phyloP scores from a whole-genome alignment of 768 basidiomycete species.

The Rhizopogon sp. region DNA sequence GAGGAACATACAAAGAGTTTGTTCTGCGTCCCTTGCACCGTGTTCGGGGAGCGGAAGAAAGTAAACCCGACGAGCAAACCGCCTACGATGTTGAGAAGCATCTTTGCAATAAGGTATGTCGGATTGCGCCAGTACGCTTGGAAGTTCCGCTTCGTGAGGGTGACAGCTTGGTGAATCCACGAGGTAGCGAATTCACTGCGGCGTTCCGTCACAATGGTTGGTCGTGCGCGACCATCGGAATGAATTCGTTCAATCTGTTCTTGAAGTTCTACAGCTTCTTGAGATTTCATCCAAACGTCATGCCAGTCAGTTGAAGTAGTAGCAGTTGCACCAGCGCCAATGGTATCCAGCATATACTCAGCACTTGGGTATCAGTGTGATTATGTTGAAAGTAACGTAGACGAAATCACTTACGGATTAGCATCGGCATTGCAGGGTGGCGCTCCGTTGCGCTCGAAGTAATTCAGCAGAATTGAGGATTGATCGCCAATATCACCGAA shows the following conservation, averaged over 20 bases:
- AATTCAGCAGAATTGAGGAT: slow-evolving; percentile 16
- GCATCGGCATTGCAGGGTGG: slow-evolving; percentile 11
- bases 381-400: background rate
- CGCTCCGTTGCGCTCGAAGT: slow-evolving; percentile 21
- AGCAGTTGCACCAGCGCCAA: slow-evolving; percentile 52
- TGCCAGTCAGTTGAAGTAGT: slow-evolving; percentile 44
- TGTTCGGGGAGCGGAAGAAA: slow-evolving; percentile 31
- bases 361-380: slow-evolving; percentile 24
- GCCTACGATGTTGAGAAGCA: slow-evolving; percentile 27
- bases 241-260: slow-evolving; percentile 41
- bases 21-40: slow-evolving; percentile 36
- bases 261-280: slow-evolving; percentile 32
- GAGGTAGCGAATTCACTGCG: slow-evolving; percentile 31
- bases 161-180: slow-evolving; percentile 32
- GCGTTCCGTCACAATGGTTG: slow-evolving; percentile 14
- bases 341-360: slow-evolving; percentile 46
- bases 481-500: slow-evolving; percentile 41
- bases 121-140: slow-evolving; percentile 36
- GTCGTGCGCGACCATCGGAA: slow-evolving; percentile 26
- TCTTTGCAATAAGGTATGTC: slow-evolving; percentile 34
- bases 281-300: slow-evolving; percentile 40
- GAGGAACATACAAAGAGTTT: slow-evolving; percentile 34
- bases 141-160: slow-evolving; percentile 27
- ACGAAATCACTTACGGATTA: slow-evolving; percentile 16
- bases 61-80: slow-evolving; percentile 39